Base-by-base conservation (phyloP, 2,329 filamentous ascomycete genomes). In the Arthrobotrys iridis region DNA sequence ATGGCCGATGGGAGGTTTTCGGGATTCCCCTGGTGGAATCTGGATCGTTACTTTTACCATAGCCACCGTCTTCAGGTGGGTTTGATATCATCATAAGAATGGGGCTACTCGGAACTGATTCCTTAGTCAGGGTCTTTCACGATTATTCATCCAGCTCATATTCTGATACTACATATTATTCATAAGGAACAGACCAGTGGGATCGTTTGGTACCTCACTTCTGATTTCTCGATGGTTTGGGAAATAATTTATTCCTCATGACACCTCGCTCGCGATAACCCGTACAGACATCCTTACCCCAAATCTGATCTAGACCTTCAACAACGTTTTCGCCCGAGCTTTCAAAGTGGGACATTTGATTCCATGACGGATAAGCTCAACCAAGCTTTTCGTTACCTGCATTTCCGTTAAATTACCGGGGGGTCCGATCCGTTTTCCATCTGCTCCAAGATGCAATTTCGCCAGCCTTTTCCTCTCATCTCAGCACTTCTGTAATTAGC, bases 391-490 rank as follows among this genome's bases (percentile, higher is more conserved):
- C 5, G n/a, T 7, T 15, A 30, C 18, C 50, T 55, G 50, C 50
- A 55, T 55, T 37, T 37, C 50, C 50, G 50, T 55, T 55, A 55
- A 55, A 55, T 55, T 37, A 37, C 50, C 28, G 24, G n/a, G 48
- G 15, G 18, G 28, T 30, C 7, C 7, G 20, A 20, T 8, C 46
- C 28, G 15, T 22, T 20, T 0, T n/a, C 28, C 4, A 33, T 5
- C 3, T 15, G 24, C 30, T 30, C 13, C 18, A 15, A 43, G 18
- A 15, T 8, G 40, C 18, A 40, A 40, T 40, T 15, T 43, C 40
- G 28, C 28, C 28, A 10, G 10, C 28, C 4, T 33, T 33, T 33
- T 33, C 28, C 28, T 33, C 28, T 33, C 28, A 33, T n/a, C 28
- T 33, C 10, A 33, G 4, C 4, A 33, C 37, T 13, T 28, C 45